These are phyloP conservation scores for Rhododendron henanense DNA, from an alignment of 148 eudicot species.

Conservation along the genomic window DNA sequence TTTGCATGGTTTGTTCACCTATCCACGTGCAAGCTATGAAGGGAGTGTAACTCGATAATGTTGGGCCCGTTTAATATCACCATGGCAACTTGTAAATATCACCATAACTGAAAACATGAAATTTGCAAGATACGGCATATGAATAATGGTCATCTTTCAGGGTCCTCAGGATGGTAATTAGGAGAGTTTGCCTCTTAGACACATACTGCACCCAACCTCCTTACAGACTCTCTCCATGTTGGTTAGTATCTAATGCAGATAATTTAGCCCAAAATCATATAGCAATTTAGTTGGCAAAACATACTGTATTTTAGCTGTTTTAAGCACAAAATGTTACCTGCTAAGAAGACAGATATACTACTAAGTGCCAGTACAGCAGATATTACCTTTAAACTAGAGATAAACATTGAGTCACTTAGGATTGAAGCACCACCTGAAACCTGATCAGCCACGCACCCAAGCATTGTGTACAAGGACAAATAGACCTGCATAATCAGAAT, in stretches of 20 bases:
- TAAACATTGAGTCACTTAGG: conserved; percentile 50
- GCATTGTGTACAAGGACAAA: conserved; percentile 65
- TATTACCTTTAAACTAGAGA: conserved; percentile 73
- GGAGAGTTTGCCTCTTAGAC: conserved; percentile 1
- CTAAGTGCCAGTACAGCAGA: neutral
- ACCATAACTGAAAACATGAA: neutral
- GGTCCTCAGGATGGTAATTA: neutral
- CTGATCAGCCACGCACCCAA: conserved; percentile 67
- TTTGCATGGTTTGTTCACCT: neutral
- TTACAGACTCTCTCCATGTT: neutral
- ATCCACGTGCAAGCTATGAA: neutral
- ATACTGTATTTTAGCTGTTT: neutral
- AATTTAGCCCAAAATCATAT: neutral
- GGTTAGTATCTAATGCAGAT: neutral
- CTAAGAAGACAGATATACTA: neutral
- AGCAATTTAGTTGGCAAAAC: neutral
- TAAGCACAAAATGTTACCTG: neutral
- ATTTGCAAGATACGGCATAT: neutral
- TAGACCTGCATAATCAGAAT: conserved; percentile 60
- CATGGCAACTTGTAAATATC: neutral
- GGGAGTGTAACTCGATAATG: neutral
- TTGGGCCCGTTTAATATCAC: neutral
- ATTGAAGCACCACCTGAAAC: conserved; percentile 33
- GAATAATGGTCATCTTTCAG: neutral
- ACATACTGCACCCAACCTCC: neutral